Base-by-base conservation (phyloP, 495 filamentous ascomycete genomes). In the Aspergillus taichungensis region DNA sequence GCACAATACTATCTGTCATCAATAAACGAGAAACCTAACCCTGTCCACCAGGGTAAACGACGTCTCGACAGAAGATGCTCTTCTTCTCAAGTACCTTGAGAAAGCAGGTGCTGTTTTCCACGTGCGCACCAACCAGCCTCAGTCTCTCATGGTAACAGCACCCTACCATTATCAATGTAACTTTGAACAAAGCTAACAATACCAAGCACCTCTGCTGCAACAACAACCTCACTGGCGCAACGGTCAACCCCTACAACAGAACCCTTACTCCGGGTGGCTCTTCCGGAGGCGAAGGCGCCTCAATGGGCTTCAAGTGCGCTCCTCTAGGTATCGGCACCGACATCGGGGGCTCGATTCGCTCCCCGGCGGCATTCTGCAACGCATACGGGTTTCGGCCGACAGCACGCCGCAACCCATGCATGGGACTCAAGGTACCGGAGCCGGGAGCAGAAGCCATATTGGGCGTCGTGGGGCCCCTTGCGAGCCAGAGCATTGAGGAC, bases 251-350 rank as follows among this genome's bases (percentile, higher is more conserved):
- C 0, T 52, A 68, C 43, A 82, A 85, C 54, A 70, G 63, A 3
- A 68, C 60, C 1, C 64, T 74, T 2, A 80, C 74, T 0, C 55
- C 74, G 0, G 83, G 83, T 3, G 83, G 83, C 1, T 80, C 75
- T 2, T 79, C 78, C 0, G 82, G 83, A 7, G 84, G 84, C 18
- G 84, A 88, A 59, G 82, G 74, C 3, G 84, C 79, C 1, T 68
- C 86, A 8, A 61, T 83, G 34, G 79, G 70, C 4, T 70, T 85
- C 42, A 66, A 72, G 34, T 84, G 82, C 9, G 72, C 72, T 8
- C 68, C 76, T 18, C 57, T 87, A 3, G 84, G 84, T 1, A 75
- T 87, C 40, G 84, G 83, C 0, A 82, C 79, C 9, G 77, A 82
- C 27, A 76, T 79, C 13, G 83, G 83, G 4, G 83, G 83, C 6